Evolutionary conservation across 192 early-diverging fungal species (phyloP).

Genomic region (Polychytrium aggregatum): DNA sequence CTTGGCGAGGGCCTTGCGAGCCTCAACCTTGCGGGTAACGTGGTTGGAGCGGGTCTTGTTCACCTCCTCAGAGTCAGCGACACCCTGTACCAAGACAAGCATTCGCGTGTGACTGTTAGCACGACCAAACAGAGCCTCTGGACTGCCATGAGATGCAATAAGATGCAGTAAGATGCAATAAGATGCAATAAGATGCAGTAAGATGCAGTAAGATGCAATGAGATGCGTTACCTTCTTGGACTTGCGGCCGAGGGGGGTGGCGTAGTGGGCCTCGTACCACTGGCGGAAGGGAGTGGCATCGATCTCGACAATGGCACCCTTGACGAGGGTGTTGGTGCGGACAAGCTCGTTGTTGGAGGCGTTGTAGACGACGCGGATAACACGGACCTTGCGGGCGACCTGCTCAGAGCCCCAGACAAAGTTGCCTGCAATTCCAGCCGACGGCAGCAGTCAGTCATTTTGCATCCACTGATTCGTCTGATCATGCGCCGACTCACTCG

Average conservation of each 20-base stretch:
- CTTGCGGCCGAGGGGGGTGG: constrained; percentile 75
- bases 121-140: not conserved
- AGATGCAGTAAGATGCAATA: too few species aligned
- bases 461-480: too few species aligned
- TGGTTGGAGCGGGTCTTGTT: constrained; percentile 84
- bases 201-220: too few species aligned
- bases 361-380: constrained; percentile 94
- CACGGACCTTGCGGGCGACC: constrained; percentile 91
- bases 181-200: too few species aligned
- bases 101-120: too few species aligned
- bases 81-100: constrained; percentile 3
- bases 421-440: constrained; percentile 72
- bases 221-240: constrained; percentile 45
- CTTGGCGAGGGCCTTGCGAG: constrained; percentile 70
- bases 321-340: constrained; percentile 98
- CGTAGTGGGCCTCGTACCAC: constrained; percentile 99
- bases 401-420: constrained; percentile 97
- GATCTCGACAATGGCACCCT: constrained; percentile 90
- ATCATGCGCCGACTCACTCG: too few species aligned
- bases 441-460: too few species aligned
- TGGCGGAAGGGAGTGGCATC: constrained; percentile 99
- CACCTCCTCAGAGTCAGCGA: constrained; percentile 35
- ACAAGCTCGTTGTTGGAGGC: constrained; percentile 99
- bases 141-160: too few species aligned
- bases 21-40: constrained; percentile 75